Percentiles rank a stretch among this genome's conserved stretches.
These are phyloP conservation scores for Nicotiana benthamiana DNA, from an alignment of 257 asterid species.

Conservation along the genomic window DNA sequence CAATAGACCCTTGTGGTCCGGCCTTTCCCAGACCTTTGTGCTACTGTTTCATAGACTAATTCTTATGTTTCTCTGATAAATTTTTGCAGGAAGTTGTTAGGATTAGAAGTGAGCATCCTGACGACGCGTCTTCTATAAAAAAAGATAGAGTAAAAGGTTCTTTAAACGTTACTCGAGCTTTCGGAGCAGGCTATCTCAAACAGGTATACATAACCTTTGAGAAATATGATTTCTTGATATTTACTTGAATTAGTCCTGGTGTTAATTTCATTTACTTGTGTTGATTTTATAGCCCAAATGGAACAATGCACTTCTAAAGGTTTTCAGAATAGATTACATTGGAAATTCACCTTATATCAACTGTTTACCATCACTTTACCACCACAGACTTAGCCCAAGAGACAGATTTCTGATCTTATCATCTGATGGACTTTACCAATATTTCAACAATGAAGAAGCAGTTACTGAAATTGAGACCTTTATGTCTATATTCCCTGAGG, in stretches of 20 bases:
- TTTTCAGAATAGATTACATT: slow-evolving; percentile 70
- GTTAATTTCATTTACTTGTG: background rate
- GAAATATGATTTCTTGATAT: background rate
- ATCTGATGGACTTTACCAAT: slow-evolving; percentile 93
- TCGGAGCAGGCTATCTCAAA: slow-evolving; percentile 93
- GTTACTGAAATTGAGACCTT: slow-evolving; percentile 76
- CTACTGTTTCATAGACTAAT: background rate
- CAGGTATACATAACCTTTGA: slow-evolving; percentile 29
- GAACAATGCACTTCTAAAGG: slow-evolving; percentile 81
- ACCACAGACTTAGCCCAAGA: slow-evolving; percentile 56
- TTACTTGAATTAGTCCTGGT: background rate
- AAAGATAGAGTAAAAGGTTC: slow-evolving; percentile 86
- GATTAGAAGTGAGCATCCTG: slow-evolving; percentile 60
- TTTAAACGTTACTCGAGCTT: slow-evolving; percentile 85
- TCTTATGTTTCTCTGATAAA: background rate
- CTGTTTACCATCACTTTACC: slow-evolving; percentile 65
- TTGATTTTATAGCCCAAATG: slow-evolving; percentile 67
- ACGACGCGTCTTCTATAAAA: slow-evolving; percentile 54
- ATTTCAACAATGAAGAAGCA: slow-evolving; percentile 86
- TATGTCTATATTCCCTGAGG: slow-evolving; percentile 79
- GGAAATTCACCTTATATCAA: slow-evolving; percentile 73
- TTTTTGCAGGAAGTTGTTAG: slow-evolving; percentile 63
- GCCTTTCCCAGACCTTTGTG: no score
- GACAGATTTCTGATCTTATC: slow-evolving; percentile 88
- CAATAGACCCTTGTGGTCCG: no score